A percentile compares a stretch with the other conserved stretches of the same genome.
phyloP scores from a whole-genome alignment of 192 early-diverging fungal species.

The Coemansia furcata region DNA sequence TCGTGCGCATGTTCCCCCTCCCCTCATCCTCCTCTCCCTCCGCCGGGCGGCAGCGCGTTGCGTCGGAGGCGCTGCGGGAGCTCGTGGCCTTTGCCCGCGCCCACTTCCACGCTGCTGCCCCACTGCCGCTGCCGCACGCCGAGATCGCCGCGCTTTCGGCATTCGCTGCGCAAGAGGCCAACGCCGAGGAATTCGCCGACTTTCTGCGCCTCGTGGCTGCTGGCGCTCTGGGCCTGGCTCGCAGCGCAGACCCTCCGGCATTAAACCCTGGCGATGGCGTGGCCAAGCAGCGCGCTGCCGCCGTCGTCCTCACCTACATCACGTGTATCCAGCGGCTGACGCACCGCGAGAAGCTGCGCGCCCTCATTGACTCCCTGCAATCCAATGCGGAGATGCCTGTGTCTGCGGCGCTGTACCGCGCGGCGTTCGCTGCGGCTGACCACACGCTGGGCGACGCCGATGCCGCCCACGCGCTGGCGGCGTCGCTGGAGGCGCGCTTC shows the following conservation, averaged over 20 bases:
- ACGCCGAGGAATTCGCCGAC: background rate
- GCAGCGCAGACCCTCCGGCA: background rate
- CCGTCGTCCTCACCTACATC: conserved; percentile 8
- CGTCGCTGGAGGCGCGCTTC: conserved; percentile 10
- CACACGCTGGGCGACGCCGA: background rate
- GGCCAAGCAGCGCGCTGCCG: conserved; percentile 4
- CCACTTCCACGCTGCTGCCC: conserved; percentile 5
- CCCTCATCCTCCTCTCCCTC: background rate
- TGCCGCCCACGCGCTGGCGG: background rate
- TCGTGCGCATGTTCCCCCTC: conserved; percentile 25
- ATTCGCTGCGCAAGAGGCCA: conserved; percentile 10
- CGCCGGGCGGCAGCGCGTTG: background rate
- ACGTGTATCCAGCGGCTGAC: background rate
- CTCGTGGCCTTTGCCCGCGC: conserved; percentile 10
- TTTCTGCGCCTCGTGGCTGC: conserved; percentile 9
- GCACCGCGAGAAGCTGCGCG: background rate
- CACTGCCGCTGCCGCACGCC: conserved; percentile 14
- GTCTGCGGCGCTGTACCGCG: conserved; percentile 15
- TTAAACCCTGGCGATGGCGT: background rate
- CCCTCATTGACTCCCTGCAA: background rate
- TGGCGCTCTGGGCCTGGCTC: conserved; percentile 11
- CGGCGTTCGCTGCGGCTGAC: conserved; percentile 17
- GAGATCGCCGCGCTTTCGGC: conserved; percentile 6
- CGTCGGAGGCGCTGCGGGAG: conserved; percentile 2
- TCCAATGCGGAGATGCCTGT: conserved; percentile 3